Evolutionary conservation across 805 yeast species (phyloP).

Genomic region (Zygotorulaspora florentina): DNA sequence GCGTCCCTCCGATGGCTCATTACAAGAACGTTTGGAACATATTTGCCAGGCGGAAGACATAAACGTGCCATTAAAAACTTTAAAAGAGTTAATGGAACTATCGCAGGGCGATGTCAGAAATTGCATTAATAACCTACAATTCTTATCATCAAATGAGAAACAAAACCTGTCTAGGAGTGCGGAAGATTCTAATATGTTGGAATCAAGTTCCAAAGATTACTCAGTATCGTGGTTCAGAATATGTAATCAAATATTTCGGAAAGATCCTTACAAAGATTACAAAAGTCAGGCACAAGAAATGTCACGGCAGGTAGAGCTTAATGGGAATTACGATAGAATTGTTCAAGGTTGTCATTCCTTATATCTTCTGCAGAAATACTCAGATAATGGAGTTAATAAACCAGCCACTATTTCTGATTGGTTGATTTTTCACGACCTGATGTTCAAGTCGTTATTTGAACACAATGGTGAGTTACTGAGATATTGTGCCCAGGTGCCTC

Average conservation of each 20-base stretch:
- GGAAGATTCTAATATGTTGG: constrained; percentile 14
- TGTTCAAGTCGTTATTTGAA: constrained; percentile 38
- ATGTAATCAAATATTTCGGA: constrained; percentile 56
- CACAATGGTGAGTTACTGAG: constrained; percentile 46
- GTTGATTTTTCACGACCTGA: constrained; percentile 66
- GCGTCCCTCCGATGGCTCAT: constrained; percentile 48
- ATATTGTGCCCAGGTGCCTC: constrained; percentile 53
- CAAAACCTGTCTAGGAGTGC: constrained; percentile 15
- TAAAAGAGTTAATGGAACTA: constrained; percentile 62
- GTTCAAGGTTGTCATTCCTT: constrained; percentile 66
- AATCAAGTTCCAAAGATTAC: constrained; percentile 49
- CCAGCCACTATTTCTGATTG: constrained; percentile 68
- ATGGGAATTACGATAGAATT: constrained; percentile 57
- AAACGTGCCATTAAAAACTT: constrained; percentile 42
- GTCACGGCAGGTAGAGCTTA: constrained; percentile 43
- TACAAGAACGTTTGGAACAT: constrained; percentile 45
- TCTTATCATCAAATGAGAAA: constrained; percentile 33
- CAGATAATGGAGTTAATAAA: constrained; percentile 58
- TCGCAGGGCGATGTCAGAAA: constrained; percentile 84
- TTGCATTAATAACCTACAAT: constrained; percentile 79
- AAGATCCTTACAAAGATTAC: constrained; percentile 44
- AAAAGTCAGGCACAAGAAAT: constrained; percentile 48
- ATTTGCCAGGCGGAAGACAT: constrained; percentile 56
- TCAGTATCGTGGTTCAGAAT: constrained; percentile 63
- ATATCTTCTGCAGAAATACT: constrained; percentile 56